These are phyloP conservation scores for Protomyces lactucae-debilis DNA, from an alignment of 1,139 yeast species.

Conservation along the genomic window DNA sequence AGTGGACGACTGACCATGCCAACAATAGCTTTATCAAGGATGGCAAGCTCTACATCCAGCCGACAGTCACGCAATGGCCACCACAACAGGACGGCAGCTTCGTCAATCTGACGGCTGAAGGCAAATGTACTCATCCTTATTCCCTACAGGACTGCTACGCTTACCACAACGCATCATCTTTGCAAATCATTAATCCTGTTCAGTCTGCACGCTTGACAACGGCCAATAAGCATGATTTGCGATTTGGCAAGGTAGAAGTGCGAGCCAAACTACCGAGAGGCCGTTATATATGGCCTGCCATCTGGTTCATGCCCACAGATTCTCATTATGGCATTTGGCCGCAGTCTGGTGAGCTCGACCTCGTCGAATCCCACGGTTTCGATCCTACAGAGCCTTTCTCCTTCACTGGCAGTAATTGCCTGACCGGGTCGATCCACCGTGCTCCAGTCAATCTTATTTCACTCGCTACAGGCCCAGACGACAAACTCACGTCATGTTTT, in stretches of 20 bases:
- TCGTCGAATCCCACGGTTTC: slow-evolving; percentile 31
- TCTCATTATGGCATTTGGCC: slow-evolving; percentile 32
- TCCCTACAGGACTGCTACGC: slow-evolving; percentile 28
- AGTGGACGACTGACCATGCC: slow-evolving; percentile 30
- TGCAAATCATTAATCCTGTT: slow-evolving; percentile 31
- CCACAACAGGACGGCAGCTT: slow-evolving; percentile 29
- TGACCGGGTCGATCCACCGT: slow-evolving; percentile 9
- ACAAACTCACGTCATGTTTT: slow-evolving; percentile 10
- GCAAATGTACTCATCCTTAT: slow-evolving; percentile 28
- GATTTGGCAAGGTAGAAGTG: slow-evolving; percentile 31
- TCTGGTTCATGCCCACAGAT: slow-evolving; percentile 31
- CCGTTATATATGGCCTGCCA: slow-evolving; percentile 33
- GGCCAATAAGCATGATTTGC: slow-evolving; percentile 25
- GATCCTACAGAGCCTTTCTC: slow-evolving; percentile 15
- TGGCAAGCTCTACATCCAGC: slow-evolving; percentile 29
- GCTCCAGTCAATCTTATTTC: slow-evolving; percentile 12
- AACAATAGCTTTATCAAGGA: slow-evolving; percentile 30
- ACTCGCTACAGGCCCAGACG: neutral
- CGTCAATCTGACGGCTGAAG: slow-evolving; percentile 30
- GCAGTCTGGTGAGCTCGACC: slow-evolving; percentile 33
- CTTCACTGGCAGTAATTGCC: neutral
- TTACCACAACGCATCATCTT: slow-evolving; percentile 26
- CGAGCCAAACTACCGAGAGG: slow-evolving; percentile 31
- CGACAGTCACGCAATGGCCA: slow-evolving; percentile 29
- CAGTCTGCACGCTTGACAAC: slow-evolving; percentile 32